phyloP scores from a whole-genome alignment of 2,329 filamentous ascomycete genomes.

The Colletotrichum melonis region DNA sequence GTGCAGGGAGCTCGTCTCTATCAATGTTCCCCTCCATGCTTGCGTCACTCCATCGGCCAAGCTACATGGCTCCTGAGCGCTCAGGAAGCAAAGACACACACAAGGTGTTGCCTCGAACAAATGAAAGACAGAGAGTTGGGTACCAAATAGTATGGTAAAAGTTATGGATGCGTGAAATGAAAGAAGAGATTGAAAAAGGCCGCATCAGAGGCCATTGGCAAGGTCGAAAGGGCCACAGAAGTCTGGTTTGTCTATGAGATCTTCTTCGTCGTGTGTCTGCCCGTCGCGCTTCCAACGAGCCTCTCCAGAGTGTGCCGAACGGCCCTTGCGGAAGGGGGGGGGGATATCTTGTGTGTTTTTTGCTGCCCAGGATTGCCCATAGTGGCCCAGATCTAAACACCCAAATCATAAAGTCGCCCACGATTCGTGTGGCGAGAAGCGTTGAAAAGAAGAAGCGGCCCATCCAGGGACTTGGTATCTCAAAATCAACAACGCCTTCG shows the following conservation, averaged over 20 bases:
- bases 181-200: background rate
- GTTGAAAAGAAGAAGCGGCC: constrained; percentile 35
- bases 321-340: constrained; percentile 8
- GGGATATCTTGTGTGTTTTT: constrained; percentile 31
- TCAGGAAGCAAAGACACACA: constrained; percentile 1
- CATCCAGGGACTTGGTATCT: constrained; percentile 37
- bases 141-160: constrained; percentile 29
- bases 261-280: background rate
- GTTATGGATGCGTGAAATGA: constrained; percentile 17
- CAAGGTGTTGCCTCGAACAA: constrained; percentile 15
- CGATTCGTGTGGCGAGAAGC: constrained; percentile 20
- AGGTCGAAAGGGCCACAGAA: background rate
- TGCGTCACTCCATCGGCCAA: constrained; percentile 21
- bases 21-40: constrained; percentile 10
- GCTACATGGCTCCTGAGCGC: background rate
- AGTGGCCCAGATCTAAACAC: constrained; percentile 30
- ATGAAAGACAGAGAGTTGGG: constrained; percentile 19
- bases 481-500: constrained; percentile 38
- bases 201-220: constrained; percentile 5
- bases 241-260: background rate
- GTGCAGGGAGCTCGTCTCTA: constrained; percentile 9
- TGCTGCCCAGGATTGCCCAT: constrained; percentile 31
- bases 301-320: constrained; percentile 4
- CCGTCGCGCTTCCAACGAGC: background rate
- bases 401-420: constrained; percentile 31